These are phyloP conservation scores for Beta lomatogona DNA, from an alignment of 179 eudicot species.

Conservation along the genomic window DNA sequence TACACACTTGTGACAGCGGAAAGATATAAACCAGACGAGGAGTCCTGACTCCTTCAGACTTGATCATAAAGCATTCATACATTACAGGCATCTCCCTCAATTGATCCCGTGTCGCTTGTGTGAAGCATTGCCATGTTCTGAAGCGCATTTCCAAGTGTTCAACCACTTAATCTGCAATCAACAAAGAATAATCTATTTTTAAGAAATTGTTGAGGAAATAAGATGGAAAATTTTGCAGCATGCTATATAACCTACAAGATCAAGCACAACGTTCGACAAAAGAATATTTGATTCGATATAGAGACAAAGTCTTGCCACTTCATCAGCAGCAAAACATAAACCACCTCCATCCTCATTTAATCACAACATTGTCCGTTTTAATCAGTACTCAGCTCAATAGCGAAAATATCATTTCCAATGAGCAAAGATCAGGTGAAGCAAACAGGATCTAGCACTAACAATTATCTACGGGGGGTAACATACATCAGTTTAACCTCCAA, in stretches of 20 bases:
- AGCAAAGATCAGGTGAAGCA: neutral
- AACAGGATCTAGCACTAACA: neutral
- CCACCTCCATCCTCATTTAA: too few relatives aligned
- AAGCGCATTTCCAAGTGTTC: conserved; percentile 4
- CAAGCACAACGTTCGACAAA: neutral
- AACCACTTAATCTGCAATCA: conserved; percentile 20
- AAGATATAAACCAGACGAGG: conserved; percentile 23
- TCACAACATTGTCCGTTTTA: too few relatives aligned
- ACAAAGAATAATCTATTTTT: neutral
- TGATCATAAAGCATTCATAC: neutral
- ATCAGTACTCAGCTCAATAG: too few relatives aligned
- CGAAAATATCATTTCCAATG: too few relatives aligned
- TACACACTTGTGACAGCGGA: conserved; percentile 8
- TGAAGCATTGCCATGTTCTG: neutral
- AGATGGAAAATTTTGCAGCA: neutral
- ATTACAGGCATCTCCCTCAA: conserved; percentile 13
- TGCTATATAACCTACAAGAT: neutral
- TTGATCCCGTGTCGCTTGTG: neutral
- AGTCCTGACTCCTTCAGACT: conserved; percentile 14
- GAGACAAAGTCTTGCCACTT: neutral
- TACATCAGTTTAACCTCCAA: neutral
- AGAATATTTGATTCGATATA: too few relatives aligned
- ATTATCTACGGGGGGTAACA: neutral
- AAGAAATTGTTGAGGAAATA: neutral
- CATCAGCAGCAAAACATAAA: neutral